Percentiles rank a stretch among this genome's conserved stretches.
These are phyloP conservation scores for Zymoseptoria ardabiliae DNA, from an alignment of 2,329 filamentous ascomycete species.

Conservation along the genomic window DNA sequence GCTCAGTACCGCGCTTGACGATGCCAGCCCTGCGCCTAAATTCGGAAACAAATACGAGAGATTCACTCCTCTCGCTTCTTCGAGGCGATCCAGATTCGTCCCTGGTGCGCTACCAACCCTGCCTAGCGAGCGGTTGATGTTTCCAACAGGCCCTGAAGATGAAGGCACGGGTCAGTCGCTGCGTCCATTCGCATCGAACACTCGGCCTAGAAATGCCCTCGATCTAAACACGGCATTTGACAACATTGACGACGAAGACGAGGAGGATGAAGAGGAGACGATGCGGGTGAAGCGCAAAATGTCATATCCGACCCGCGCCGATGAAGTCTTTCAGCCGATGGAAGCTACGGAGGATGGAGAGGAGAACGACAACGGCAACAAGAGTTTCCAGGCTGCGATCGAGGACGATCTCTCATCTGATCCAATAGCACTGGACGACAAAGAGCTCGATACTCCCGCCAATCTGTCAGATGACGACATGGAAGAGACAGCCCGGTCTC, in stretches of 20 bases:
- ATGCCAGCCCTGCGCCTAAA: slow-evolving; percentile 34
- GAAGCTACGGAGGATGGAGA: slow-evolving; percentile 9
- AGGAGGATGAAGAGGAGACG: slow-evolving; percentile 13
- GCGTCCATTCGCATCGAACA: neutral
- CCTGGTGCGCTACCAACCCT: slow-evolving; percentile 32
- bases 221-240: slow-evolving; percentile 19
- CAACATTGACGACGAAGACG: slow-evolving; percentile 14
- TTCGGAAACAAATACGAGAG: slow-evolving; percentile 30
- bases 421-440: neutral
- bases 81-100: slow-evolving; percentile 27
- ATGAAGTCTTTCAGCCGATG: slow-evolving; percentile 19
- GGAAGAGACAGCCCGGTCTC: neutral
- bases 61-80: slow-evolving; percentile 27
- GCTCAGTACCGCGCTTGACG: slow-evolving; percentile 42
- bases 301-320: slow-evolving; percentile 17
- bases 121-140: slow-evolving; percentile 34
- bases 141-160: slow-evolving; percentile 19
- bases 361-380: neutral
- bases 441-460: neutral
- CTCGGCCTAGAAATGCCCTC: slow-evolving; percentile 7
- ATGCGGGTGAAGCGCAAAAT: slow-evolving; percentile 13
- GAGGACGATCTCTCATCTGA: neutral
- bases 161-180: slow-evolving; percentile 1
- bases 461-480: slow-evolving; percentile 1
- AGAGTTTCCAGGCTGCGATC: neutral